Base-by-base conservation (phyloP, 768 basidiomycete genomes). In the Punctularia strigosozonata region DNA sequence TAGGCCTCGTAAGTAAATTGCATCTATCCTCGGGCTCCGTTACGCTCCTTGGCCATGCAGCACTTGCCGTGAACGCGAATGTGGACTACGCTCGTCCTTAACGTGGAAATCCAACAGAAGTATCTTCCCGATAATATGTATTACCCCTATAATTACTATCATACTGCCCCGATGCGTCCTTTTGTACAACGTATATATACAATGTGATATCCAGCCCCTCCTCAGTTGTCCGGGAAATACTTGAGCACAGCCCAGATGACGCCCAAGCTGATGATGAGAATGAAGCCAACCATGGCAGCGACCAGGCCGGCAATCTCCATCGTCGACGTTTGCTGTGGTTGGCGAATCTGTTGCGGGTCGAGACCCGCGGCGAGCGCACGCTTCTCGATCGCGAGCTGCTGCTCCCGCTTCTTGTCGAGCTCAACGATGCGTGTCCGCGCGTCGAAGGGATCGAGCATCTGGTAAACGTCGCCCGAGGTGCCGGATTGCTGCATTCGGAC, bases 341-440 rank as follows among this genome's bases (percentile, higher is more conserved):
- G 37, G 28, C 34, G 38, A 42, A 35, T 17, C 34, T 4, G 15
- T 8, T 57, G 47, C 53, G 56, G 41, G 50, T 52, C 42, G 49
- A 61, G 37, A 40, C 55, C 58, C 4, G 56, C 36, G 39, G 42
- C 45, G 36, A 42, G 45, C 17, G 68, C 64, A 37, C 61, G 58
- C 46, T 66, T 56, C 46, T 74, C 61, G 46, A 73, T 64, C 26
- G 44, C 47, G 10, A n/a, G 15, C 38, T 55, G 57, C 3, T 53
- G 42, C 14, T 66, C 63, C 33, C 56, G 50, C 43, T 64, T 53
- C 39, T 70, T 58, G 43, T 73, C 63, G 19, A 55, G 40, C 23
- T 63, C 50, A 25, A 71, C 58, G 21, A 83, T 64, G 3, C 56
- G 56, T 2, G 76, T 65, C 14, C 84, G 76, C 12, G 74, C 65